Conservation (phyloP, 2,329 filamentous ascomycete species). For the Penicillium sumatraense region DNA sequence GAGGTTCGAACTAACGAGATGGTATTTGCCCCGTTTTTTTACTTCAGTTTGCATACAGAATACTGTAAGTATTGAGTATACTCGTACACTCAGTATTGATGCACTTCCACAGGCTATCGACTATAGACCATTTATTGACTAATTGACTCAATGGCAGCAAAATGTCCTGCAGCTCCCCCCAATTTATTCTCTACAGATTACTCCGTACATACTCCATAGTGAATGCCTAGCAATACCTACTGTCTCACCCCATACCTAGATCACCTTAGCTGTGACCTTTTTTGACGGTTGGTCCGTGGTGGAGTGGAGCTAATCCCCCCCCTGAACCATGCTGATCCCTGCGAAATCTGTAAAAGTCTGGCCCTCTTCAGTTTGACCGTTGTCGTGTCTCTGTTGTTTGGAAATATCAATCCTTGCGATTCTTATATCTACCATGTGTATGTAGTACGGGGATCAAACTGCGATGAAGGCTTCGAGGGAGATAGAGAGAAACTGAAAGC, state of each 20-base stretch:
- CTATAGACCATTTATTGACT: too few species aligned
- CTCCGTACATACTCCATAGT: too few species aligned
- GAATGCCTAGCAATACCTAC: too few species aligned
- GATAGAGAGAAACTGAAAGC: background rate
- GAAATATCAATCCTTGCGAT: background rate
- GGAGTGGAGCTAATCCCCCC: background rate
- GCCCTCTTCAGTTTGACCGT: background rate
- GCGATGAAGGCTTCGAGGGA: background rate
- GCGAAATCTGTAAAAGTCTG: background rate
- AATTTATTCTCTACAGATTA: too few species aligned
- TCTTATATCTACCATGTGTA: background rate
- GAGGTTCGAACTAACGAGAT: background rate
- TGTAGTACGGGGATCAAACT: background rate
- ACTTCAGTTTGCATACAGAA: background rate
- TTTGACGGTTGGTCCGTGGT: background rate
- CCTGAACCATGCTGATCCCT: slow-evolving; percentile 12
- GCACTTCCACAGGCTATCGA: too few species aligned
- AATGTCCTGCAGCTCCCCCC: too few species aligned
- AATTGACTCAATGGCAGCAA: too few species aligned
- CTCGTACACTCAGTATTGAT: too few species aligned
- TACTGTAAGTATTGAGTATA: too few species aligned
- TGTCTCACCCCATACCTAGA: background rate
- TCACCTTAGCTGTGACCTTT: background rate
- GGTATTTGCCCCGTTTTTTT: slow-evolving; percentile 1
- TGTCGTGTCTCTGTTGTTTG: background rate